Conservation (phyloP, 2,329 filamentous ascomycete genomes). For the Trichoderma sp. region DNA sequence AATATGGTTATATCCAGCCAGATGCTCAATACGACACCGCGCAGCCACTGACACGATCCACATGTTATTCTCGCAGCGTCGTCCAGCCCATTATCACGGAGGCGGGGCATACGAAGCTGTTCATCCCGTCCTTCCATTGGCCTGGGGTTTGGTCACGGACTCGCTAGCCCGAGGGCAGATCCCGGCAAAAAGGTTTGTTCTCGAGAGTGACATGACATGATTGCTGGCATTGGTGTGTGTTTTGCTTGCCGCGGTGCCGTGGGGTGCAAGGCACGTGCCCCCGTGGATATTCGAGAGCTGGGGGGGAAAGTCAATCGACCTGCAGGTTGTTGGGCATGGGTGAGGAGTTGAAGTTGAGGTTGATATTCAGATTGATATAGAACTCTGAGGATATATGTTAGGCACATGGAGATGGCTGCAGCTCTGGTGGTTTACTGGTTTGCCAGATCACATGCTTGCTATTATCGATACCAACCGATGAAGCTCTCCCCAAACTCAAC, state of each 20-base stretch:
- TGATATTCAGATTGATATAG: not conserved
- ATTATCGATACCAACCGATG: not conserved
- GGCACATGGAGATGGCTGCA: not conserved
- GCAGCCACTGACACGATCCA: slow-evolving; percentile 11
- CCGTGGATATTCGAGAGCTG: not conserved
- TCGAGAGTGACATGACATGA: not conserved
- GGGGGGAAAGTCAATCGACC: not conserved
- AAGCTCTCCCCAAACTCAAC: not conserved
- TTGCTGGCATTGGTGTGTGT: not conserved
- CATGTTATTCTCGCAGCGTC: not conserved
- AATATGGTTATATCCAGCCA: not conserved
- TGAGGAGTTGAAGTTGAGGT: not conserved
- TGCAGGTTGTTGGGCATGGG: no score
- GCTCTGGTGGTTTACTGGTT: not conserved
- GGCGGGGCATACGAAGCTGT: not conserved
- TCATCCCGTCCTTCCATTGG: not conserved
- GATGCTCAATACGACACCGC: not conserved
- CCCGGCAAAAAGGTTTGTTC: not conserved
- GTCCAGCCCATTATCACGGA: not conserved
- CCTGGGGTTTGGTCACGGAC: not conserved
- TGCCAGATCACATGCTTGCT: not conserved
- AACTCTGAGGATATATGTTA: not conserved
- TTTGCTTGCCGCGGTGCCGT: not conserved
- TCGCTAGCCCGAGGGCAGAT: not conserved
- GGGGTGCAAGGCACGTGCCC: not conserved